phyloP scores from a whole-genome alignment of 192 early-diverging fungal species.

The Chytriomyces confervae region DNA sequence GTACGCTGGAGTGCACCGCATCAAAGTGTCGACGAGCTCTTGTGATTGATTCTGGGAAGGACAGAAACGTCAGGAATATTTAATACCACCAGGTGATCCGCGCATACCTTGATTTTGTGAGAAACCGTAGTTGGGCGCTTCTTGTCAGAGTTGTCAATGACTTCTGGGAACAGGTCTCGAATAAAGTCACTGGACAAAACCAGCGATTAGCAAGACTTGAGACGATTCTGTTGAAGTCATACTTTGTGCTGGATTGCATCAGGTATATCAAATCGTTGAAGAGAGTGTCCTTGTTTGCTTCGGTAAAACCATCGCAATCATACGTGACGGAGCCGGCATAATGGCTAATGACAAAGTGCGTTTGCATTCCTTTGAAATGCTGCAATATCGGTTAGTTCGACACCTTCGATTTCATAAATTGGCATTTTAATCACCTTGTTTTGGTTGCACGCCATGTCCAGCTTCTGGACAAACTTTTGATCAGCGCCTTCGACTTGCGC shows the following conservation, averaged over 20 bases:
- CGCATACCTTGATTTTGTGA: constrained; percentile 88
- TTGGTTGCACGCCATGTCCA: constrained; percentile 48
- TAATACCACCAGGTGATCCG: constrained; percentile 16
- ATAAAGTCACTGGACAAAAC: constrained; percentile 72
- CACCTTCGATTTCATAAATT: constrained; percentile 71
- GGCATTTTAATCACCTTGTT: constrained; percentile 67
- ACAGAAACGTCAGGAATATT: neutral
- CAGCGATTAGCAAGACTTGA: constrained; percentile 6
- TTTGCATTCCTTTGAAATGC: constrained; percentile 63
- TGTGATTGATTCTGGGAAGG: constrained; percentile 57
- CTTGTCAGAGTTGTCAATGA: constrained; percentile 84
- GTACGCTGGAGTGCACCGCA: constrained; percentile 94
- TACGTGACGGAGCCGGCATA: constrained; percentile 98
- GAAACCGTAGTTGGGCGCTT: constrained; percentile 97
- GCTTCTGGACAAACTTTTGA: constrained; percentile 60
- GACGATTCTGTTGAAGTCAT: constrained; percentile 3
- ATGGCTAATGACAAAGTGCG: constrained; percentile 85
- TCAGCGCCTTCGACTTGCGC: constrained; percentile 74
- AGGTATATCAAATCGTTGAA: constrained; percentile 91
- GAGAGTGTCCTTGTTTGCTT: constrained; percentile 97
- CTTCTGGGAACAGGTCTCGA: constrained; percentile 84
- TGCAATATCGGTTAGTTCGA: constrained; percentile 53
- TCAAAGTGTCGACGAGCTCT: constrained; percentile 90
- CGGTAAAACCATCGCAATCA: constrained; percentile 89
- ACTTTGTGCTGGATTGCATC: constrained; percentile 73